Conservation (phyloP, 225 moss, liverwort and hornwort species). For the Ulota crispa region DNA sequence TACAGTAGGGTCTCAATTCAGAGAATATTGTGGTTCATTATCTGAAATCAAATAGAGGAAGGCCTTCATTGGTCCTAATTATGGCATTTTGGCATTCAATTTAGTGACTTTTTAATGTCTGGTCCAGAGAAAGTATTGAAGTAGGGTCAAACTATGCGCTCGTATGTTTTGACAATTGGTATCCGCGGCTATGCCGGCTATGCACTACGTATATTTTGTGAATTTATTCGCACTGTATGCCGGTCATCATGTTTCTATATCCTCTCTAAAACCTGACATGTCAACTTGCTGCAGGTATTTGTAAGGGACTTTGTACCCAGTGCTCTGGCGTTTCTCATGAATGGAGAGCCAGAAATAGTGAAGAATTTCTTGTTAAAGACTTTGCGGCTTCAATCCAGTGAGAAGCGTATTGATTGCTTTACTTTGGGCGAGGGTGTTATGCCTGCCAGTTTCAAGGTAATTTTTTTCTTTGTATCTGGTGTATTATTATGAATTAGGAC, state of each 20-base stretch:
- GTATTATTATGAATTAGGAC: not conserved
- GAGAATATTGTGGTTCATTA: not conserved
- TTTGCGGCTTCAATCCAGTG: conserved; percentile 78
- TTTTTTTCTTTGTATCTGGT: not conserved
- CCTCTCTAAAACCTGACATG: not conserved
- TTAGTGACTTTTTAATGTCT: not conserved
- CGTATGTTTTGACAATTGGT: not conserved
- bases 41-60: not conserved
- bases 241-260: not conserved
- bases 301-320: conserved; percentile 93
- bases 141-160: not conserved
- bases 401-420: conserved; percentile 96
- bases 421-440: conserved; percentile 94
- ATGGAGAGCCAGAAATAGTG: conserved; percentile 90
- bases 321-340: conserved; percentile 95
- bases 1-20: not conserved
- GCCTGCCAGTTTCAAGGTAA: conserved; percentile 95
- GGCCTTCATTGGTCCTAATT: not conserved
- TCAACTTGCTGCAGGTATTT: conserved; percentile 59
- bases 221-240: not conserved
- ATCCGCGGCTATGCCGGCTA: not conserved
- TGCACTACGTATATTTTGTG: too few species aligned
- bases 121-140: too few species aligned
- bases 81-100: not conserved
- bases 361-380: conserved; percentile 87